Base-by-base conservation (phyloP, 192 early-diverging fungal species). In the Entomortierella parvispora region DNA sequence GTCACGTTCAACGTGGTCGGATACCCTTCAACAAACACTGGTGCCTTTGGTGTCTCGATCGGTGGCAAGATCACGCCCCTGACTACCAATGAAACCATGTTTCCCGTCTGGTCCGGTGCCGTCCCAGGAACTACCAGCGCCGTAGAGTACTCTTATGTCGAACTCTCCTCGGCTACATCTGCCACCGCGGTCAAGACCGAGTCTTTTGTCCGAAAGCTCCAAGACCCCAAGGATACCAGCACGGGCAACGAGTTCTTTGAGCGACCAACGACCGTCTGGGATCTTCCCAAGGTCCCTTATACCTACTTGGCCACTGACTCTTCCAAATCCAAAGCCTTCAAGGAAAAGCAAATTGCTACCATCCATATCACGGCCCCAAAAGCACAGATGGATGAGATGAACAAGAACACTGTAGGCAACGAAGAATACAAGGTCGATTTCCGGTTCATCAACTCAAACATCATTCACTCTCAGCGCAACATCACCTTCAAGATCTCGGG, bases 161-260 rank as follows among this genome's bases (percentile, higher is more conserved):
- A 64, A 18, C 62, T 54, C 37, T 40, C 37, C 37, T 40, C 37
- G 12, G 8, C 33, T 2, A 28, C 23, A 1, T 23, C 62, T 9
- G 40, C 33, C 3, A 53, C 51, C 2, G 18, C 50, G 32, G 50
- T 64, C 62, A 52, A 45, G 26, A 28, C 50, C 17, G 62, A 64
- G 23, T 14, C 37, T 4, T 64, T 64, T 37, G 25, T 34, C 26
- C 62, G 62, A 34, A 64, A 52, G 22, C 34, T 53, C 12, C 15
- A 44, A 20, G 42, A 64, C 9, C 22, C 51, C 2, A 64, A 25
- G n/a, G 51, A 23, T 9, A 54, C 25, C 2, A 50, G 33, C 32
- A 83, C 81, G 2, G 51, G 71, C 17, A 83, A 83, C 42, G 81
- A 83, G 28, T 80, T 83, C 49, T 82, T 80, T 54, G 60, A 74